Base-by-base conservation (phyloP, 192 early-diverging fungal genomes). In the Jimgerdemannia flammicorona region DNA sequence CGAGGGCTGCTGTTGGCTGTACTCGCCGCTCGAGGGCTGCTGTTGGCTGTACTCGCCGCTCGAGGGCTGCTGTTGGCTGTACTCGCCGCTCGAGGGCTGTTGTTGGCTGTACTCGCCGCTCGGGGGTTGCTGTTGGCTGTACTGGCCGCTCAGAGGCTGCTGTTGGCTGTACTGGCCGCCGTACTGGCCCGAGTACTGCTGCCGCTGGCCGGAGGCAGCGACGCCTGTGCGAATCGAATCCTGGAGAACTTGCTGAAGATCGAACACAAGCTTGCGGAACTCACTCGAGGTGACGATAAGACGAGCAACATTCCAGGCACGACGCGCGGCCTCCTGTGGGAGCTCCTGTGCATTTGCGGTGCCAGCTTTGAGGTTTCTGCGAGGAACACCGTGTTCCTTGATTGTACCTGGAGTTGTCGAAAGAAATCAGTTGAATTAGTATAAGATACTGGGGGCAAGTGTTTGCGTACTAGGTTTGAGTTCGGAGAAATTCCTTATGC, bases 251-350 rank as follows among this genome's bases (percentile, higher is more conserved):
- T 66, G 43, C 44, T 76, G 68, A 7, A 87, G 69, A 44, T 89
- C 87, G 71, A 41, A 78, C 9, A 87, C 64, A 10, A 87, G 70
- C 18, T 69, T 66, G 19, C 87, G 80, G 78, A 89, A 89, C 71
- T 87, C 83, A 4, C 72, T 39, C 10, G 84, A 86, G 20, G 84
- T 78, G 4, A 87, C 79, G 65, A 86, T 72, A 19, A 84, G 72
- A 20, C 78, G 78, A 41, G 83, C 79, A 20, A 88, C 78, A 44
- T 86, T 70, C 54, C 78, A 77, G n/a, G 81, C 75, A n/a, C 75
- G 77, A 40, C 72, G 72, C 6, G 74, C 75, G 18, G 74, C 78
- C 49, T 79, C 78, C 64, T 81, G 79, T 6, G 78, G 49, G 6
- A 81, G 59, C 42, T 67, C 40, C 76, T 85, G 75, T 17, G 81